Conservation (phyloP, 2,329 filamentous ascomycete species). For the Bipolaris victoriae region DNA sequence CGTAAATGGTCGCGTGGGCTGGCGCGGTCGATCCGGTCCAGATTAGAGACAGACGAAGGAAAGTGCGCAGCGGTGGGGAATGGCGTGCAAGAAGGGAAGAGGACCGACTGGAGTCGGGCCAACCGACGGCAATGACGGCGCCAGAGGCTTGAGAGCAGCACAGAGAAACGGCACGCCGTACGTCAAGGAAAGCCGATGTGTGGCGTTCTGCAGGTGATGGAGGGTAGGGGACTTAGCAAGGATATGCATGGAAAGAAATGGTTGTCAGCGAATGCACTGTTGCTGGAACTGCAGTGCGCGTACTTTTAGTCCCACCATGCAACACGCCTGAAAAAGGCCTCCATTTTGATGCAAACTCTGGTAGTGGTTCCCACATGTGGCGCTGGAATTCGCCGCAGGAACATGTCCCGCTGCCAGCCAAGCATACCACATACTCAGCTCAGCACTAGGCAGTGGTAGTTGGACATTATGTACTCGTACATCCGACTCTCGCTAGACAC, state of each 20-base stretch:
- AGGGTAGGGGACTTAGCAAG: slow-evolving; percentile 39
- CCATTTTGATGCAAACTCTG: slow-evolving; percentile 40
- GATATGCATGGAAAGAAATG: slow-evolving; percentile 44
- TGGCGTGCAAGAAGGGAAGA: slow-evolving; percentile 47
- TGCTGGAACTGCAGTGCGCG: slow-evolving; percentile 32
- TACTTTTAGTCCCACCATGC: slow-evolving; percentile 44
- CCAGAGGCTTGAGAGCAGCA: slow-evolving; percentile 38
- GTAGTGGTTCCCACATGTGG: slow-evolving; percentile 44
- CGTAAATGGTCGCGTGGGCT: slow-evolving; percentile 44
- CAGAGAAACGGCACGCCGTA: slow-evolving; percentile 44
- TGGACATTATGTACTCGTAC: slow-evolving; percentile 19
- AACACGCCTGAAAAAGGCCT: slow-evolving; percentile 40
- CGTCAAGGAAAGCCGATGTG: slow-evolving; percentile 45
- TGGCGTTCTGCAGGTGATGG: slow-evolving; percentile 44
- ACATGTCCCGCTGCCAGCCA: slow-evolving; percentile 41
- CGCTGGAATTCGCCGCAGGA: slow-evolving; percentile 40
- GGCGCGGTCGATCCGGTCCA: slow-evolving; percentile 44
- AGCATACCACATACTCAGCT: slow-evolving; percentile 32
- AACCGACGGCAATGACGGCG: slow-evolving; percentile 41
- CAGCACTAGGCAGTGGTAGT: slow-evolving; percentile 31
- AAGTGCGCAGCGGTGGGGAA: slow-evolving; percentile 41
- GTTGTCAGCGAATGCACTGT: slow-evolving; percentile 41
- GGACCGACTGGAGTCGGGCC: slow-evolving; percentile 42
- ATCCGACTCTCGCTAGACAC: slow-evolving; percentile 23
- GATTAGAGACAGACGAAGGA: slow-evolving; percentile 37